Base-by-base conservation (phyloP, 1,284 basidiomycete genomes). In the Puccinia horiana region DNA sequence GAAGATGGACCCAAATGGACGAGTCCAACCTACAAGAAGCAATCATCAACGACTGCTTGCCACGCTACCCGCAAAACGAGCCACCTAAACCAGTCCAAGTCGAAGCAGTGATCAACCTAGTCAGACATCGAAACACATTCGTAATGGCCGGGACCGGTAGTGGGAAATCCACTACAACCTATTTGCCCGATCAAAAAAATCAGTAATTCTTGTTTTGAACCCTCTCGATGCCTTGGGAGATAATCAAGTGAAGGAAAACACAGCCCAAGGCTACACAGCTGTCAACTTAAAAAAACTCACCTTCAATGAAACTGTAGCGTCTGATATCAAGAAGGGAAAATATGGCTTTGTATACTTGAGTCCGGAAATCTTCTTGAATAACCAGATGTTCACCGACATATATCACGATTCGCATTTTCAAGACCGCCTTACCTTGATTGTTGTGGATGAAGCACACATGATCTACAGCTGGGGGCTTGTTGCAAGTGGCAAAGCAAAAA, bases 281-380 rank as follows among this genome's bases (percentile, higher is more conserved):
- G 20, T 42, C 12, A 42, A 35, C n/a, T 23, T 65, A 14, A 42
- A 12, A 16, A 35, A 42, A 23, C 16, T 65, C 3, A 65, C 63
- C 8, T 35, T 35, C 20, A 42, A 65, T 23, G 12, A 9, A 8
- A 65, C 4, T 26, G 32, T 11, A 23, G 40, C 32, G 3, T 18
- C 12, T 23, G 5, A 65, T 4, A 65, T 65, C n/a, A 9, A 26
- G 14, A 9, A 35, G 4, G 14, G 26, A 8, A 63, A 20, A 6
- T 63, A 35, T 63, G 20, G 8, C 32, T 63, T 35, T 26, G 32
- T 63, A 9, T 35, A 65, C 32, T 20, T 52, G 11, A 69, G 65
- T 26, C 65, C 32, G 35, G 32, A 69, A 69, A 37, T 69, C 14
- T 69, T 35, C 26, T 14, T 69, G 65, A 69, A 69, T 26, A 69